A percentile compares a stretch with the other conserved stretches of the same genome.
These are phyloP conservation scores for Salvia rosmarinus DNA, from an alignment of 257 asterid species.

Conservation along the genomic window DNA sequence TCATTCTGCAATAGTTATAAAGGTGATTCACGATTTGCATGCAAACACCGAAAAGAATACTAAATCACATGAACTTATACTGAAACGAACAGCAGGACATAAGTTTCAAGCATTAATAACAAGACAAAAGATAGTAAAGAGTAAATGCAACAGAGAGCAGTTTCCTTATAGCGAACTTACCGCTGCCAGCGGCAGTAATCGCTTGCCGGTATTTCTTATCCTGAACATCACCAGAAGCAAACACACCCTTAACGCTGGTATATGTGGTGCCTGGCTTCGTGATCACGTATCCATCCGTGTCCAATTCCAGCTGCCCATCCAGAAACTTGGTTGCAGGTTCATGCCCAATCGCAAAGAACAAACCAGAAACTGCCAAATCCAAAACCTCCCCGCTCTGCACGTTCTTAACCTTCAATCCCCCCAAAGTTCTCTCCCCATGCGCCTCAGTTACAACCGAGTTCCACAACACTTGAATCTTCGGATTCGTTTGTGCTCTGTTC, in stretches of 20 bases:
- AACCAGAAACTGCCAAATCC: conserved; percentile 69
- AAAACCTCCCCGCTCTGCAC: conserved; percentile 60
- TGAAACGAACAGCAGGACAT: conserved; percentile 11
- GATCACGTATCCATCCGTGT: conserved; percentile 78
- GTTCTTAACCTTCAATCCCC: conserved; percentile 81
- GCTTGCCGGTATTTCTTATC: conserved; percentile 98
- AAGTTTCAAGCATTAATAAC: not conserved
- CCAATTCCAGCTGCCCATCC: conserved; percentile 82
- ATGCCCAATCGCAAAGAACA: conserved; percentile 94
- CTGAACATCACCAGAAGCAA: conserved; percentile 99
- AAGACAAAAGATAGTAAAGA: not conserved
- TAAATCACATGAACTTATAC: conserved; percentile 12
- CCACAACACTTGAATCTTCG: conserved; percentile 76
- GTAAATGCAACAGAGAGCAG: not conserved
- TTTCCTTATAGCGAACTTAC: conserved; percentile 42
- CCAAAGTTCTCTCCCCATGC: conserved; percentile 67
- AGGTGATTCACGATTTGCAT: not conserved
- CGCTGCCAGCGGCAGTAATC: conserved; percentile 94
- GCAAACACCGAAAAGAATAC: not conserved
- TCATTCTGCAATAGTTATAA: not conserved
- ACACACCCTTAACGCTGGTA: conserved; percentile 88
- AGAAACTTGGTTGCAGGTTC: conserved; percentile 92
- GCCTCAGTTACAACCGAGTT: conserved; percentile 78
- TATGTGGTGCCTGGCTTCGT: conserved; percentile 78
- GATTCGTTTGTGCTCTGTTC: conserved; percentile 63